Conservation (phyloP, 306 rosid genomes). For the Pyrus betulifolia region DNA sequence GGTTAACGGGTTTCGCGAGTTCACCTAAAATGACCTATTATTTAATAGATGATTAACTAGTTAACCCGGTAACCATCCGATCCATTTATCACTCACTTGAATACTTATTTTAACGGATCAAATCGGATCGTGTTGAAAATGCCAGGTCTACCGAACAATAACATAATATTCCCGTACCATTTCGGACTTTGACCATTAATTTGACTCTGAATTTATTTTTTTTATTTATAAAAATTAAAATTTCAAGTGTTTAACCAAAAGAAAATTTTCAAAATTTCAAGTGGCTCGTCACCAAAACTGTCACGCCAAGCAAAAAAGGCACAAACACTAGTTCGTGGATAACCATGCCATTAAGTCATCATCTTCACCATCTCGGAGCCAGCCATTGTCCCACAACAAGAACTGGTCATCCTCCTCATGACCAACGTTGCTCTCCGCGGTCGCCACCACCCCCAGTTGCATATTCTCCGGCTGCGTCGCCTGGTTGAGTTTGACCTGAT, state of each 20-base stretch:
- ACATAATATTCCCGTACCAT: neutral
- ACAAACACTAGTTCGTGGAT: neutral
- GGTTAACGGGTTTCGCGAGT: no score
- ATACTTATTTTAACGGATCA: no score
- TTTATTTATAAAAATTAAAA: neutral
- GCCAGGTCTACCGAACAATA: no score
- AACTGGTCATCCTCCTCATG: neutral
- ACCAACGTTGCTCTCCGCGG: neutral
- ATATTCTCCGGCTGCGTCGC: neutral
- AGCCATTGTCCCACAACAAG: neutral
- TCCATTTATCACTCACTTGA: rapidly evolving
- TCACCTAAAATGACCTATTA: no score
- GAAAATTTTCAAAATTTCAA: no score
- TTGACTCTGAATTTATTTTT: neutral
- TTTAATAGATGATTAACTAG: no score
- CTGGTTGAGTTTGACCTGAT: neutral
- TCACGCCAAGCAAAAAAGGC: neutral
- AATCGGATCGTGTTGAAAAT: no score
- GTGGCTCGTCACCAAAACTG: no score
- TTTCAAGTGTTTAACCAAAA: no score
- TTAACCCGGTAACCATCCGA: no score
- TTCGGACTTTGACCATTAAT: neutral
- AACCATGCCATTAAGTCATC: neutral
- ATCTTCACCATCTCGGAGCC: neutral
- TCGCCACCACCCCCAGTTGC: neutral